Evolutionary conservation across 306 rosid genomes (phyloP), one percentile per base, ranked within the genome.

Genomic region (Ormosia semicastrata): DNA sequence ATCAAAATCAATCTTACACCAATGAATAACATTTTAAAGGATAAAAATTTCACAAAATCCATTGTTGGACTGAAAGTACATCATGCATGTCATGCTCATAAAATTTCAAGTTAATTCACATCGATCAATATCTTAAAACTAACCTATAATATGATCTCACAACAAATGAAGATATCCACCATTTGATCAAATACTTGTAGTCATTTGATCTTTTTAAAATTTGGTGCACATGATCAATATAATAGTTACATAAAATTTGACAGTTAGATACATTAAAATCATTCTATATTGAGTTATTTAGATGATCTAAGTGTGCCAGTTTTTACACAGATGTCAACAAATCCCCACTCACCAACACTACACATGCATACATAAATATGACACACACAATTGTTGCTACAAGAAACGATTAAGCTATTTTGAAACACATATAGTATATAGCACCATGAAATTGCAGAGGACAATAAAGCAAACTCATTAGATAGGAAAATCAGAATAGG

Each of bases 401-500:
- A 73, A 67, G 37, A 77, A 82, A 18, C 14, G 33, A 47, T 49
- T 47, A 18, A 50, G 52, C 67, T 37, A 34, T 66, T 7, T 53
- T 34, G 3, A 34, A 39, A 24, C 44, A 69, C 43, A 3, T 34
- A 41, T 34, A 1, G 53, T 37, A 75, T 11, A 67, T 10, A 58
- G 40, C 29, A 33, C 70, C 53, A 86, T 57, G 66, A 62, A 68
- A 71, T 73, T 47, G 60, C 85, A 77, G 15, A 56, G 36, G 41
- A 56, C 70, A 59, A 6, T 49, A 40, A 68, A 64, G 64, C 54
- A 70, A 85, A 68, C 36, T 13, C 46, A 18, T 40, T 8, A 36
- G 68, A 76, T 65, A 62, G 76, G 50, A 75, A 36, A 76, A 84
- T 18, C 46, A 79, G 83, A 79, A 66, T 79, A 66, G 52, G 54